These are phyloP conservation scores for Coemansia sp. DNA, from an alignment of 192 early-diverging fungal species.

Conservation along the genomic window DNA sequence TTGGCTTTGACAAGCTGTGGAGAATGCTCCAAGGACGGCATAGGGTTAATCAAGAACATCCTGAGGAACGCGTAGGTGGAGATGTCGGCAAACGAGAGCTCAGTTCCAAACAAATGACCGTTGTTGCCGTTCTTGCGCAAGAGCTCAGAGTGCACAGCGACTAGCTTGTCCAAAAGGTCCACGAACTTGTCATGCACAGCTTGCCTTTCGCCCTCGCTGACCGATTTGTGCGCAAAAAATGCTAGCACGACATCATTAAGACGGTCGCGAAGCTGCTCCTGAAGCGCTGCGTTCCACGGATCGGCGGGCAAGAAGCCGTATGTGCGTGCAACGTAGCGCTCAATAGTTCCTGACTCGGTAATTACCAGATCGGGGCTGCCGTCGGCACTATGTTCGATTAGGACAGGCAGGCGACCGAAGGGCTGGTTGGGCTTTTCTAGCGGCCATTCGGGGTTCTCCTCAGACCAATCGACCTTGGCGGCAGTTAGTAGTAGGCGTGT, in stretches of 20 bases:
- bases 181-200: conserved; percentile 14
- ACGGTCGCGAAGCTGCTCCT: conserved; percentile 27
- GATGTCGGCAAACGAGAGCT: conserved; percentile 51
- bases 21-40: neutral
- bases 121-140: conserved; percentile 59
- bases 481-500: conserved; percentile 41
- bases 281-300: conserved; percentile 32
- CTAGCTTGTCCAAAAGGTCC: conserved; percentile 19
- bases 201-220: neutral
- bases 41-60: conserved; percentile 2
- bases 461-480: conserved; percentile 44
- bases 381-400: conserved; percentile 26
- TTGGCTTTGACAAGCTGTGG: conserved; percentile 10
- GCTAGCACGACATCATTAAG: conserved; percentile 4
- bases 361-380: conserved; percentile 32
- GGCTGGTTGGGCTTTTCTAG: conserved; percentile 34
- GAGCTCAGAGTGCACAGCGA: conserved; percentile 38
- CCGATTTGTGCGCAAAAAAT: neutral
- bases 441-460: conserved; percentile 37
- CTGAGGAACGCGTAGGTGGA: conserved; percentile 24
- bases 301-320: conserved; percentile 47
- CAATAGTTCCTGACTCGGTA: conserved; percentile 55
- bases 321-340: conserved; percentile 58
- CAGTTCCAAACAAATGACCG: conserved; percentile 54
- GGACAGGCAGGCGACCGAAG: conserved; percentile 39